These are phyloP conservation scores for Bodo saltans DNA, from an alignment of 78 protist genomes.

Conservation along the genomic window DNA sequence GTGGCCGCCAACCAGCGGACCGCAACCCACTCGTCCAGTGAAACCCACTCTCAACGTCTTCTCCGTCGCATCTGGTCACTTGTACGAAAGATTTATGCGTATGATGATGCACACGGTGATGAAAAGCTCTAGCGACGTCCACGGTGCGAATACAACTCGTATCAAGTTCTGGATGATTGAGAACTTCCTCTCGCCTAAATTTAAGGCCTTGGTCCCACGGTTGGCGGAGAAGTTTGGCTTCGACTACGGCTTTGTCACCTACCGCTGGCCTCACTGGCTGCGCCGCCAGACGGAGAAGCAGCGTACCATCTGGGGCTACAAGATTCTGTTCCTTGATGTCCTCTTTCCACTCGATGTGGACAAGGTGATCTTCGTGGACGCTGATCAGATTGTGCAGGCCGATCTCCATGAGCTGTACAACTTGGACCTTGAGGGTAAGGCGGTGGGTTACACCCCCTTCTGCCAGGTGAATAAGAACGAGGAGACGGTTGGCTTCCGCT, in stretches of 20 bases:
- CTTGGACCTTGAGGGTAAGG: slow-evolving; percentile 70
- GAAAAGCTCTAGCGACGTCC: no score
- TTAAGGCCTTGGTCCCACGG: slow-evolving; percentile 53
- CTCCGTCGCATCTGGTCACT: slow-evolving; percentile 93
- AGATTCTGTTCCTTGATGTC: slow-evolving; percentile 97
- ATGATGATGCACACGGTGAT: slow-evolving; percentile 90
- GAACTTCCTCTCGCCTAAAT: slow-evolving; percentile 80
- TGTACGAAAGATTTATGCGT: slow-evolving; percentile 90
- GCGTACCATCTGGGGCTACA: slow-evolving; percentile 96
- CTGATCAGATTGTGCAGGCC: slow-evolving; percentile 89
- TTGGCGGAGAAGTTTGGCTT: slow-evolving; percentile 69
- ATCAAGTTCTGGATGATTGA: slow-evolving; percentile 94
- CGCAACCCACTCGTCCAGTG: neutral
- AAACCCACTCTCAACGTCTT: slow-evolving; percentile 83
- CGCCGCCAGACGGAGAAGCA: slow-evolving; percentile 85
- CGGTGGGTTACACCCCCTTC: slow-evolving; percentile 89
- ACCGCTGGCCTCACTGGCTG: slow-evolving; percentile 96
- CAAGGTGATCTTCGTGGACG: slow-evolving; percentile 86
- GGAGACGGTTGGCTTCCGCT: slow-evolving; percentile 88
- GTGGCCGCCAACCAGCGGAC: neutral
- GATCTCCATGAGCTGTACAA: slow-evolving; percentile 89
- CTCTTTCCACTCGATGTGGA: slow-evolving; percentile 85
- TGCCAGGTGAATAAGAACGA: slow-evolving; percentile 53
- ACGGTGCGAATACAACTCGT: slow-evolving; percentile 5
- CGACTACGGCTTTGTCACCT: slow-evolving; percentile 81